phyloP scores from a whole-genome alignment of 371 early-diverging fungal genomes.

The Syncephalastrum sp. region DNA sequence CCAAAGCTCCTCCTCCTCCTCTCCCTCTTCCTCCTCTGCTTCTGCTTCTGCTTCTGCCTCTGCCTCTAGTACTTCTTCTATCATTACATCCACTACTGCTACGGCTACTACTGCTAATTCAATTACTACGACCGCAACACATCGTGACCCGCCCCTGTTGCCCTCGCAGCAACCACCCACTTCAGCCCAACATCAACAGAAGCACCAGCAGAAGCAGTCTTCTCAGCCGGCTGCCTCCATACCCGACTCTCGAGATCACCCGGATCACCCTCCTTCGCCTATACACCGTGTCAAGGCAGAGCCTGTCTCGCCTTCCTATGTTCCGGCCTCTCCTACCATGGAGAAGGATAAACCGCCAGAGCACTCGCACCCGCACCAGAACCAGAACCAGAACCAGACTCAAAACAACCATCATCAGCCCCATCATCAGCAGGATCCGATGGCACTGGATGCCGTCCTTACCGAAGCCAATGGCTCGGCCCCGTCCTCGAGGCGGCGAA shows the following conservation, averaged over 20 bases:
- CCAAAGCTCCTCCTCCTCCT: background rate
- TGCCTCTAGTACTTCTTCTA: background rate
- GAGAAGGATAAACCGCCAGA: constrained; percentile 7
- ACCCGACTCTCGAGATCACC: background rate
- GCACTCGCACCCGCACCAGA: too few relatives aligned
- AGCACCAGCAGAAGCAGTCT: background rate
- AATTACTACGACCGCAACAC: too few relatives aligned
- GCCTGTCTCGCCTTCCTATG: constrained; percentile 29
- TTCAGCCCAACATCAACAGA: background rate
- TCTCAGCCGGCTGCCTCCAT: too few relatives aligned
- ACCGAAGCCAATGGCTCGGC: constrained; percentile 22
- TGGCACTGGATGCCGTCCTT: constrained; percentile 32
- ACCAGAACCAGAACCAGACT: too few relatives aligned
- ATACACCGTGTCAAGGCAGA: constrained; percentile 30
- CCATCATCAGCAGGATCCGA: constrained; percentile 20
- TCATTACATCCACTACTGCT: background rate
- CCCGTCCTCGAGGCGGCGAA: constrained; percentile 18
- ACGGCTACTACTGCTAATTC: too few relatives aligned
- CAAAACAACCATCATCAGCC: constrained; percentile 1
- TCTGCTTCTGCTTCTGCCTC: too few relatives aligned
- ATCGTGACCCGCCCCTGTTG: too few relatives aligned
- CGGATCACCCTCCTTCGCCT: constrained; percentile 4
- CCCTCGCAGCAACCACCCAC: constrained; percentile 1
- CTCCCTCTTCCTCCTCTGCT: background rate
- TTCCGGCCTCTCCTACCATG: constrained; percentile 11